Evolutionary conservation across 1,284 basidiomycete genomes (phyloP).

Genomic region (Sphagnurus paluster): DNA sequence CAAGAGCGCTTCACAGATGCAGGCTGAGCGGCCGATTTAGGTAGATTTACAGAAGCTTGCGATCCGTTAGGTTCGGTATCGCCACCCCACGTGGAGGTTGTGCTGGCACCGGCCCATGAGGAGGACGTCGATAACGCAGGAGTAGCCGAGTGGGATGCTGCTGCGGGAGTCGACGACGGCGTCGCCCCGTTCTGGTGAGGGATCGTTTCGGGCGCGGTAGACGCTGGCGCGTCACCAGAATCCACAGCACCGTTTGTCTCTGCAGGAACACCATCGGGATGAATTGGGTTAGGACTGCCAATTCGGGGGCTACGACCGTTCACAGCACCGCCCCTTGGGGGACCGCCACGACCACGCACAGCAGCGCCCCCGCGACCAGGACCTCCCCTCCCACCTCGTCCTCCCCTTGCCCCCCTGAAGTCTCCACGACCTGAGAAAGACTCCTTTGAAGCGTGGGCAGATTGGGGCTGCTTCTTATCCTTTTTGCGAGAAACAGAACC

Average conservation of each 20-base stretch:
- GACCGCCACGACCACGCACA: constrained; percentile 53
- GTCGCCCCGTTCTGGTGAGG: constrained; percentile 28
- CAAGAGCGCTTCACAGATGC: constrained; percentile 75
- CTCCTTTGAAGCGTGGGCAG: constrained; percentile 47
- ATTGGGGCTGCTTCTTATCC: constrained; percentile 63
- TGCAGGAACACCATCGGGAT: constrained; percentile 21
- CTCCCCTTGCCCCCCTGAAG: constrained; percentile 63
- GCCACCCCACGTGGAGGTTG: constrained; percentile 26
- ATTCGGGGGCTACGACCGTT: constrained; percentile 46
- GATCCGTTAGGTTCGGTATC: constrained; percentile 41
- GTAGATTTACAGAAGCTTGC: constrained; percentile 20
- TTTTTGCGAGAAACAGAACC: constrained; percentile 87
- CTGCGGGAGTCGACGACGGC: constrained; percentile 28
- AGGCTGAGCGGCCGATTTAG: constrained; percentile 48
- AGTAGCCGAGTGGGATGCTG: constrained; percentile 26
- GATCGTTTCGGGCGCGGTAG: constrained; percentile 22
- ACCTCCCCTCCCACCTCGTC: constrained; percentile 65
- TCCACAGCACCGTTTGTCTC: constrained; percentile 21
- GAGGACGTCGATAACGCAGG: constrained; percentile 31
- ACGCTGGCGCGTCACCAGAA: constrained; percentile 22
- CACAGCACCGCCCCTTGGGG: constrained; percentile 45
- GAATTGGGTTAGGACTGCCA: constrained; percentile 25
- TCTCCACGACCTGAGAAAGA: constrained; percentile 52
- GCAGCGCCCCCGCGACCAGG: constrained; percentile 56
- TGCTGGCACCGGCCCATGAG: constrained; percentile 33